Conservation (phyloP, 179 eudicot genomes). For the Dionaea muscipula region DNA sequence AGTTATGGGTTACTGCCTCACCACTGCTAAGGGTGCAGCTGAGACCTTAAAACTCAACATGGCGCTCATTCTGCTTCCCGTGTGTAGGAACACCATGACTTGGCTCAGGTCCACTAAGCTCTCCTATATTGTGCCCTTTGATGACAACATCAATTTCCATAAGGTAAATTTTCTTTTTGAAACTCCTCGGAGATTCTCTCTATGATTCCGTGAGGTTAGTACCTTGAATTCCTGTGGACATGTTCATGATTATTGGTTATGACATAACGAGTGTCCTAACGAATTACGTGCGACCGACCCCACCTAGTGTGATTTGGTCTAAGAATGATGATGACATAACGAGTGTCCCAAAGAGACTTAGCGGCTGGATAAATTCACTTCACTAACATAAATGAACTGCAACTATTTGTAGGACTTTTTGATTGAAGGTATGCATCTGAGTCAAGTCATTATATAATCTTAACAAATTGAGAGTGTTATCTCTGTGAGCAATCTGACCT, state of each 20-base stretch:
- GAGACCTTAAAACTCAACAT: conserved; percentile 86
- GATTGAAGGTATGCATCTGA: neutral
- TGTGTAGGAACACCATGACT: conserved; percentile 83
- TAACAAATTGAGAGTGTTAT: no score
- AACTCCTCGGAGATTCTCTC: neutral
- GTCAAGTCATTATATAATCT: no score
- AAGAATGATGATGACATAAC: no score
- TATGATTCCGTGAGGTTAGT: conserved; percentile 6
- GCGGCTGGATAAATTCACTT: no score
- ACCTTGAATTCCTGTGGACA: neutral
- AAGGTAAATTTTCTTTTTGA: conserved; percentile 40
- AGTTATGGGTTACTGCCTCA: conserved; percentile 89
- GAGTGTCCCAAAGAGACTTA: no score
- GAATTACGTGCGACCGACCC: no score
- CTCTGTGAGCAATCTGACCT: no score
- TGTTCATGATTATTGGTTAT: no score
- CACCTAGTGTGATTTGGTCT: no score
- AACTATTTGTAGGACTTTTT: no score
- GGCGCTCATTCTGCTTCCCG: conserved; percentile 86
- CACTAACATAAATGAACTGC: no score
- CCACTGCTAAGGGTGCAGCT: conserved; percentile 92
- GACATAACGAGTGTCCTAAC: no score
- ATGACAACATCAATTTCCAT: conserved; percentile 95
- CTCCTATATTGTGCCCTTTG: conserved; percentile 60
- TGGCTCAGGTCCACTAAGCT: conserved; percentile 83